Base-by-base conservation (phyloP, 176 grass and related monocot genomes). In the Oryza rufipogon region DNA sequence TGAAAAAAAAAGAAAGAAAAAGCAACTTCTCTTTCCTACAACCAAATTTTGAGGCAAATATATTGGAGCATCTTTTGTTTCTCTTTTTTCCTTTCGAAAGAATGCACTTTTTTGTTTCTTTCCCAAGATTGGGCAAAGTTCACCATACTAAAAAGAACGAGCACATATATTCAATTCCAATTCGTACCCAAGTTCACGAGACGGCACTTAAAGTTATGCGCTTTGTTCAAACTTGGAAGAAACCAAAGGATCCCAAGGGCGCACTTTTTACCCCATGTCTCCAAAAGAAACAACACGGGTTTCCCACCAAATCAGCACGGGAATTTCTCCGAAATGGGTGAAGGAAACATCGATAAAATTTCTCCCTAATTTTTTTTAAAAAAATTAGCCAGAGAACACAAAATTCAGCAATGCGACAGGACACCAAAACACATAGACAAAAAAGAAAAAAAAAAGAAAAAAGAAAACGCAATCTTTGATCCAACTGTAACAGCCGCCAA, bases 241-340 rank as follows among this genome's bases (percentile, higher is more conserved):
- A 16, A 41, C 3, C 42, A 51, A 51, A 36, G 16, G 45, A 54
- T 68, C 45, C 66, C 56, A 44, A 76, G 64, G 64, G 82, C 15
- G 34, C 44, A 48, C 39, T 67, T 71, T 73, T 66, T 0, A 28
- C 25, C 45, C 45, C 60, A 67, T 36, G 19, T 8, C 44, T 66
- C 78, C 32, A 54, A 66, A 73, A 28, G 20, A 34, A 34, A 63
- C 11, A 51, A 76, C 34, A 71, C 8, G 51, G 20, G 52, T 64
- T 76, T 56, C 71, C 30, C 71, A 66, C 13, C 65, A 76, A 89
- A 89, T 77, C 56, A 63, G 66, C 72, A 26, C 7, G 7, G 16
- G 52, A 8, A 72, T 74, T 12, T 73, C n/a, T 61, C 11, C 52
- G 16, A 64, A 23, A 73, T 0, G 5, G 9, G 9, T 4, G 4